These are phyloP conservation scores for Pyricularia pennisetigena DNA, from an alignment of 2,329 filamentous ascomycete species.

Conservation along the genomic window DNA sequence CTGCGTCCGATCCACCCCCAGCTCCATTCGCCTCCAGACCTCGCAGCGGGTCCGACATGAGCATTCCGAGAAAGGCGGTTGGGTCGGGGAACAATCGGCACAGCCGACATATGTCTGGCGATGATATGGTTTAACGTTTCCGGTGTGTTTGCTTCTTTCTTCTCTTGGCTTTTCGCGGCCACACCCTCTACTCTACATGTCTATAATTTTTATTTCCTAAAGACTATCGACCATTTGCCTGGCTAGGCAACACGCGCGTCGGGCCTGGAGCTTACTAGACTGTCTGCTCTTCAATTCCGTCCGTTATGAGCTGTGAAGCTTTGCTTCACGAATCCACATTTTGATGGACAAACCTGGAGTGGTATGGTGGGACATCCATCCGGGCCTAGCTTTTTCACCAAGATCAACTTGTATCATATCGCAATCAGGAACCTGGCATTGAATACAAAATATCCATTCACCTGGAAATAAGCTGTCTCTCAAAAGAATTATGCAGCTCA, in stretches of 20 bases:
- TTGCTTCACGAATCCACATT: too few species aligned
- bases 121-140: background rate
- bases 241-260: too few species aligned
- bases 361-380: too few species aligned
- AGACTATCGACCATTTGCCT: background rate
- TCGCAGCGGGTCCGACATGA: background rate
- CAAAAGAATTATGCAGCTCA: background rate
- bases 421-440: background rate
- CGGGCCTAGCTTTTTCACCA: too few species aligned
- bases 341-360: too few species aligned
- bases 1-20: background rate
- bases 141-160: background rate
- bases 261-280: too few species aligned
- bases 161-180: background rate
- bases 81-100: background rate
- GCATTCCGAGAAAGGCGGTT: background rate
- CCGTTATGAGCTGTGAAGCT: too few species aligned
- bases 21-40: background rate
- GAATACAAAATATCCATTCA: background rate
- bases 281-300: too few species aligned
- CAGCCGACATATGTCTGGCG: background rate
- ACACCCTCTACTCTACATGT: background rate
- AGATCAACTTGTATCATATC: background rate
- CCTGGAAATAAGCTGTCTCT: background rate
- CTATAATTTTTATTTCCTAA: background rate